Base-by-base conservation (phyloP, 176 grass and related monocot species). In the Zoysia pacifica region DNA sequence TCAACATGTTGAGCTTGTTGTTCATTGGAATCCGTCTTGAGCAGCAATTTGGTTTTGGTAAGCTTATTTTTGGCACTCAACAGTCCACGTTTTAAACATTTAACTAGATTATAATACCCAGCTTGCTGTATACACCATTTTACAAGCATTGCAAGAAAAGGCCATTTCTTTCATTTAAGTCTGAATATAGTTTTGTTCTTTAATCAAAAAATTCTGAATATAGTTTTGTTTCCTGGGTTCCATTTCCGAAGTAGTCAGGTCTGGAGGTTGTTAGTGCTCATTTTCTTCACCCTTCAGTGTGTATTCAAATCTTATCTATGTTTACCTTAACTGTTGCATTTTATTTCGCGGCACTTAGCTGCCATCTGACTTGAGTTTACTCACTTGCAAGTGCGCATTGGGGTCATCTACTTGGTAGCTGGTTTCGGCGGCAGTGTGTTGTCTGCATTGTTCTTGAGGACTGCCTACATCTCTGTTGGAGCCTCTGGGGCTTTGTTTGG, bases 401-500 rank as follows among this genome's bases (percentile, higher is more conserved):
- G 95, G 28, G n/a, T 81, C 36, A 88, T 98, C 85, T 98, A 93
- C 84, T 61, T 94, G 52, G 19, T 98, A 85, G 93, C 95, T 45
- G 90, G 92, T 44, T 93, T 98, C 73, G 92, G 92, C 1, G 95
- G 95, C 16, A 92, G 88, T 68, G 81, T 94, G 5, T 59, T 98
- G 45, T 91, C 95, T 70, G 80, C 92, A 60, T 86, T 98, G 11
- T 91, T 94, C 65, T 84, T 94, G 52, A 67, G 19, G 28, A 83
- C 14, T 66, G 85, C 87, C 67, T 89, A 74, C 51, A 90, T 93
- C 43, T 93, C 96, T 9, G 88, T 95, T 40, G 90, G 96, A 67
- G 96, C 92, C 11, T 98, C 96, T 80, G 96, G 92, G 69, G 96
- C 96, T 81, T 82, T 99, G 56, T 99, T 99, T 91, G 96, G 96